Conservation (phyloP, 2,329 filamentous ascomycete species). For the Aspergillus candidus region DNA sequence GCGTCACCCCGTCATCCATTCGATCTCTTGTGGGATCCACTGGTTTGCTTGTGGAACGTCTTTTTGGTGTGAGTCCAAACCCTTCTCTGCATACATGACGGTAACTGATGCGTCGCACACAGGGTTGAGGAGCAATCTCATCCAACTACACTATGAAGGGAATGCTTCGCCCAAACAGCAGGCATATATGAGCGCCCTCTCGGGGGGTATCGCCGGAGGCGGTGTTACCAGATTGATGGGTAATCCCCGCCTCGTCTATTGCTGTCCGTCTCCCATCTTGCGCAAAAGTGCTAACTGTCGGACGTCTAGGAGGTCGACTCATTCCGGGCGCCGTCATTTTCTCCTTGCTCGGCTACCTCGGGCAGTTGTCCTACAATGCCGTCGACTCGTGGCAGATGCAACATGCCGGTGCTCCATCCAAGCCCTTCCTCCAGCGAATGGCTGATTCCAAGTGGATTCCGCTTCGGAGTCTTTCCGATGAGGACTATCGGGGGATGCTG, state of each 20-base stretch:
- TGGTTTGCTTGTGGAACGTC: conserved; percentile 73
- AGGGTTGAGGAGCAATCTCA: conserved; percentile 39
- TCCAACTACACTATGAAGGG: conserved; percentile 45
- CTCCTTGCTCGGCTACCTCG: conserved; percentile 50
- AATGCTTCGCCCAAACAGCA: conserved; percentile 54
- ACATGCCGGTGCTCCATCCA: conserved; percentile 29
- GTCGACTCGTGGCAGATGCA: conserved; percentile 44
- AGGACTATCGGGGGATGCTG: conserved; percentile 66
- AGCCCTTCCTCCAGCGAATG: conserved; percentile 45
- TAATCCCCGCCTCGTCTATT: conserved; percentile 19
- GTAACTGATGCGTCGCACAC: conserved; percentile 28
- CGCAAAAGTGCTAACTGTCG: background rate
- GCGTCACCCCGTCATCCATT: conserved; percentile 61
- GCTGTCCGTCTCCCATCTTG: background rate
- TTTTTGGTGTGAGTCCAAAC: conserved; percentile 61
- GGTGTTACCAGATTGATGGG: conserved; percentile 52
- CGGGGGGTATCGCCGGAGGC: conserved; percentile 62
- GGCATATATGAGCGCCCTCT: conserved; percentile 61
- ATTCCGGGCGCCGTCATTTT: conserved; percentile 57
- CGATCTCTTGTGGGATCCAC: conserved; percentile 66
- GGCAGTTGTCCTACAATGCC: conserved; percentile 52
- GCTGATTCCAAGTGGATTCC: conserved; percentile 64
- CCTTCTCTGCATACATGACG: background rate
- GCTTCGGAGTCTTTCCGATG: conserved; percentile 62
- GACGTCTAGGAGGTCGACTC: conserved; percentile 49